Conservation (phyloP, 345 rosid genomes). For the Excoecaria agallocha region DNA sequence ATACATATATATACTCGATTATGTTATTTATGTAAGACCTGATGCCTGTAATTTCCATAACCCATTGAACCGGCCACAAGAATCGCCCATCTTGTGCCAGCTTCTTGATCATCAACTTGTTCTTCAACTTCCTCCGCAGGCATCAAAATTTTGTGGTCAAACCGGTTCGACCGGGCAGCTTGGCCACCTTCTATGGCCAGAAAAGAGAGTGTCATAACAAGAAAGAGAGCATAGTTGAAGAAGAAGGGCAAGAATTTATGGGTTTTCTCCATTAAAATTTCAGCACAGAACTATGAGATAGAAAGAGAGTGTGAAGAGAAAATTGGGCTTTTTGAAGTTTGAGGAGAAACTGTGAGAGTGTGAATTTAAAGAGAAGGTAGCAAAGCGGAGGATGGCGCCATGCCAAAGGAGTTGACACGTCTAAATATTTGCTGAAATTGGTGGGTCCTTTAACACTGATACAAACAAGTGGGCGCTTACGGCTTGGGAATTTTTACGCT, state of each 20-base stretch:
- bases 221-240: conserved; percentile 25
- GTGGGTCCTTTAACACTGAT: conserved; percentile 25
- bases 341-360: background rate
- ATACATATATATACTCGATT: too few relatives aligned
- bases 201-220: conserved; percentile 33
- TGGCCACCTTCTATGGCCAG: conserved; percentile 12
- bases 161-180: conserved; percentile 31
- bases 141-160: conserved; percentile 49
- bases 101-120: conserved; percentile 22
- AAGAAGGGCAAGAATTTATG: background rate
- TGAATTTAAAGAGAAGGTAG: background rate
- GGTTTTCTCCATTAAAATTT: conserved; percentile 32
- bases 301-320: background rate
- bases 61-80: conserved; percentile 89
- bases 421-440: background rate
- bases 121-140: conserved; percentile 40
- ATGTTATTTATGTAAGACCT: conserved; percentile 37
- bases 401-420: conserved; percentile 47
- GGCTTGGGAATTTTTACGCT: background rate
- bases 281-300: background rate
- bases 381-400: conserved; percentile 24
- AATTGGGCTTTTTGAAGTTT: too few relatives aligned
- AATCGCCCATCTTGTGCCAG: conserved; percentile 90
- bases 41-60: conserved; percentile 91
- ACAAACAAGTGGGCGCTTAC: conserved; percentile 5